Percentiles rank a stretch among this genome's conserved stretches.
Conservation (phyloP, 768 basidiomycete species). For the Kwoniella newhampshirensis region DNA sequence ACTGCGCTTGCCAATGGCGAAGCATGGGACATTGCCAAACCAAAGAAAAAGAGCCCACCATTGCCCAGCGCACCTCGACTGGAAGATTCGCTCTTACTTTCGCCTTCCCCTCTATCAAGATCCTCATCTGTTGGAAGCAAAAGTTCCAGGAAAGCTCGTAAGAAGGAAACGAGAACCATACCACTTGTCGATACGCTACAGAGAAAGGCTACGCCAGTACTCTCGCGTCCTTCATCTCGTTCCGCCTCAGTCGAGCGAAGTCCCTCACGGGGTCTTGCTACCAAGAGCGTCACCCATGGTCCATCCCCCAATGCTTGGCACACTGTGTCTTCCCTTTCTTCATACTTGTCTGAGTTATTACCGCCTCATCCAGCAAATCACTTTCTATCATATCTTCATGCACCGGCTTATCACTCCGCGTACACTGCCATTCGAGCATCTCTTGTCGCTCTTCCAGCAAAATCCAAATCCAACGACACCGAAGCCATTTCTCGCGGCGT, state of each 20-base stretch:
- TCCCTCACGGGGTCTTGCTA: conserved; percentile 8
- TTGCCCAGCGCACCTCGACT: background rate
- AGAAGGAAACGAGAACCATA: conserved; percentile 20
- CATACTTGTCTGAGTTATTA: conserved; percentile 38
- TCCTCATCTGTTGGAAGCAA: conserved; percentile 5
- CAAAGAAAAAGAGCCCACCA: background rate
- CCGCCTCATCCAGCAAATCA: conserved; percentile 24
- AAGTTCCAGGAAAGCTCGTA: conserved; percentile 2
- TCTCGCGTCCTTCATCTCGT: conserved; percentile 25
- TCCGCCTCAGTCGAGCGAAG: conserved; percentile 5
- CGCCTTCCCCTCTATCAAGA: conserved; percentile 12
- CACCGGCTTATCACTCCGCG: conserved; percentile 37
- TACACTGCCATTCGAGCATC: conserved; percentile 42
- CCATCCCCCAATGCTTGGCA: conserved; percentile 40
- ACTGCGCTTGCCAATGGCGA: conserved; percentile 1
- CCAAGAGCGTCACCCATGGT: background rate
- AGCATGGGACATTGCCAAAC: background rate
- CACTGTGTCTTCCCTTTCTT: conserved; percentile 39
- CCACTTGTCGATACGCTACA: conserved; percentile 42
- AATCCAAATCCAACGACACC: background rate
- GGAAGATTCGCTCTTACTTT: background rate
- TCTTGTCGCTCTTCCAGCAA: conserved; percentile 14
- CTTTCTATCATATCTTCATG: conserved; percentile 44
- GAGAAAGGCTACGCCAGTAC: conserved; percentile 21
- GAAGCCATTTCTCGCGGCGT: conserved; percentile 20